These are phyloP conservation scores for Astrephomene gubernaculifera DNA, from an alignment of 139 green algal species.

Conservation along the genomic window DNA sequence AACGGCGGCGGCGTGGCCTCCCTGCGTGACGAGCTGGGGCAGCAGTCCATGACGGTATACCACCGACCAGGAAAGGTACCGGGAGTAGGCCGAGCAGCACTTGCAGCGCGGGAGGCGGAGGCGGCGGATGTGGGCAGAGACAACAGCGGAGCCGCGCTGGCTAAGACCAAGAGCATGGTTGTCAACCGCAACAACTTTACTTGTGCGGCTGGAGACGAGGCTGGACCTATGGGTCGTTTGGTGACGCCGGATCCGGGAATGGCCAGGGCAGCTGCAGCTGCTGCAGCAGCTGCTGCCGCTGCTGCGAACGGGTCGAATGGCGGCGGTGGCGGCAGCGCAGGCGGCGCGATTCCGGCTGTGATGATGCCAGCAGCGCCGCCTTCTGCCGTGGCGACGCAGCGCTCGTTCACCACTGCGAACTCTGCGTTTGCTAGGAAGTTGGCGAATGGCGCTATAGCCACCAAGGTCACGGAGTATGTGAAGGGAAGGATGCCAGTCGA, in stretches of 20 bases:
- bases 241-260: too few species aligned
- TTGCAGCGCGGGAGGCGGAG: constrained; percentile 29
- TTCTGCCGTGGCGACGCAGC: constrained; percentile 9
- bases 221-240: too few species aligned
- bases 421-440: constrained; percentile 41
- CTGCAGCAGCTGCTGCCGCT: too few species aligned
- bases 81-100: constrained; percentile 15
- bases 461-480: constrained; percentile 37
- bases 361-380: too few species aligned
- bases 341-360: too few species aligned
- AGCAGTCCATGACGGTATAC: constrained; percentile 18
- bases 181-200: constrained; percentile 29
- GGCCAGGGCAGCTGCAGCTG: too few species aligned
- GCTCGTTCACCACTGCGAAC: constrained; percentile 49
- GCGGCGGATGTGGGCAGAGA: constrained; percentile 16
- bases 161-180: constrained; percentile 33
- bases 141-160: neutral
- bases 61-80: constrained; percentile 34
- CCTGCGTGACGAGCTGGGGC: constrained; percentile 35
- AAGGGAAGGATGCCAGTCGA: constrained; percentile 28
- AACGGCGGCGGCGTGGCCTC: neutral
- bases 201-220: too few species aligned
- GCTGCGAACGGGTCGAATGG: constrained; percentile 1
- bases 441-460: constrained; percentile 41
- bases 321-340: constrained; percentile 20